These are phyloP conservation scores for Dipteronia sinensis DNA, from an alignment of 345 rosid genomes.

Conservation along the genomic window DNA sequence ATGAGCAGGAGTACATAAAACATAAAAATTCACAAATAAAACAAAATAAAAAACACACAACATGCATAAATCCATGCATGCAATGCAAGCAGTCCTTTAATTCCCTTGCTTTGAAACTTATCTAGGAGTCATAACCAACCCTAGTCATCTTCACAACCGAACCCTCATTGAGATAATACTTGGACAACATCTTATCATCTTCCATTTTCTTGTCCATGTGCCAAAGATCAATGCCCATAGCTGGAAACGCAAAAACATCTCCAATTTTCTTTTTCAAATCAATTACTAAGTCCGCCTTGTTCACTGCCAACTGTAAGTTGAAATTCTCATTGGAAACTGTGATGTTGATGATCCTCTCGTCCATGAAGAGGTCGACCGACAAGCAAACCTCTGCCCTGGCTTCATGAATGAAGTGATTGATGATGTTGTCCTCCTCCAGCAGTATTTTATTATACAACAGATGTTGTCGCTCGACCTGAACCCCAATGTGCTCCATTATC, in stretches of 20 bases:
- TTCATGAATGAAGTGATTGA: neutral
- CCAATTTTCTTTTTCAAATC: constrained; percentile 10
- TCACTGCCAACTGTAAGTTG: neutral
- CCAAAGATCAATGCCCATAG: constrained; percentile 15
- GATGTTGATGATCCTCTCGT: neutral
- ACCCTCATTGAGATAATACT: constrained; percentile 8
- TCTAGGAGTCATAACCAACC: neutral
- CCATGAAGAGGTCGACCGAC: neutral
- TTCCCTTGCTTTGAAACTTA: too few species aligned
- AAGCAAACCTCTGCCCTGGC: neutral
- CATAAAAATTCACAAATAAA: too few species aligned
- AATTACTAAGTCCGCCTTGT: neutral
- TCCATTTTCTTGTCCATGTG: neutral
- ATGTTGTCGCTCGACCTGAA: constrained; percentile 7
- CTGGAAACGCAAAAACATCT: neutral
- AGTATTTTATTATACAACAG: neutral
- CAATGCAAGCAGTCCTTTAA: too few species aligned
- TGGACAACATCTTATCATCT: neutral
- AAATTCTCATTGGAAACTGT: neutral
- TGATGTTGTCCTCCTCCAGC: neutral
- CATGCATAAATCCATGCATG: too few species aligned
- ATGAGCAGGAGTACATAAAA: too few species aligned
- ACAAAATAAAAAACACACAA: too few species aligned
- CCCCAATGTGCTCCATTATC: constrained; percentile 2
- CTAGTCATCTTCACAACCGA: neutral